phyloP scores from a whole-genome alignment of 257 asterid species.

The Solanum appendiculatum region DNA sequence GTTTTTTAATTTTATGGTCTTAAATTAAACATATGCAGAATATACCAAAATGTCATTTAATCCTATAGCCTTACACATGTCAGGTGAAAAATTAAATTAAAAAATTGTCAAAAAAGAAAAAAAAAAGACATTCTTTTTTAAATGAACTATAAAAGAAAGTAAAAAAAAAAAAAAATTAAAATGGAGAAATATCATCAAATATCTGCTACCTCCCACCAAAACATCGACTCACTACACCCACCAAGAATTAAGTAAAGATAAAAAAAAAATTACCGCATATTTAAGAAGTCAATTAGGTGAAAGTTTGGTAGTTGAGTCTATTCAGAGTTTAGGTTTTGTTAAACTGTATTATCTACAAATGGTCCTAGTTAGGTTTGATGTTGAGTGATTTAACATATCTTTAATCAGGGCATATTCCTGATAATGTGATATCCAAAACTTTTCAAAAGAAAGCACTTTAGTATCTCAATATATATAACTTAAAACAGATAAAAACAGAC shows the following conservation, averaged over 20 bases:
- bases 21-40: too few species aligned
- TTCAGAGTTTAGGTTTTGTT: not conserved
- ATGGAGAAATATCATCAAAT: too few species aligned
- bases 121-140: too few species aligned
- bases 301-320: not conserved
- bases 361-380: not conserved
- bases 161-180: too few species aligned
- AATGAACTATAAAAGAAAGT: not conserved
- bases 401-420: not conserved
- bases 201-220: not conserved
- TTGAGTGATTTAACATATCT: not conserved
- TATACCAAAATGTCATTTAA: too few species aligned
- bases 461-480: not conserved
- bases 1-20: too few species aligned
- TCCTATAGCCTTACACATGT: not conserved
- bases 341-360: not conserved
- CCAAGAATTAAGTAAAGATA: not conserved
- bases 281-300: not conserved
- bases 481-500: not conserved
- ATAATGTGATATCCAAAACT: not conserved
- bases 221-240: not conserved
- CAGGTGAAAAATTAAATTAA: too few species aligned
- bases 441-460: not conserved
- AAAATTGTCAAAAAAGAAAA: too few species aligned
- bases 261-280: not conserved